These are phyloP conservation scores for Sphaerulina musiva DNA, from an alignment of 2,329 filamentous ascomycete genomes.

Conservation along the genomic window DNA sequence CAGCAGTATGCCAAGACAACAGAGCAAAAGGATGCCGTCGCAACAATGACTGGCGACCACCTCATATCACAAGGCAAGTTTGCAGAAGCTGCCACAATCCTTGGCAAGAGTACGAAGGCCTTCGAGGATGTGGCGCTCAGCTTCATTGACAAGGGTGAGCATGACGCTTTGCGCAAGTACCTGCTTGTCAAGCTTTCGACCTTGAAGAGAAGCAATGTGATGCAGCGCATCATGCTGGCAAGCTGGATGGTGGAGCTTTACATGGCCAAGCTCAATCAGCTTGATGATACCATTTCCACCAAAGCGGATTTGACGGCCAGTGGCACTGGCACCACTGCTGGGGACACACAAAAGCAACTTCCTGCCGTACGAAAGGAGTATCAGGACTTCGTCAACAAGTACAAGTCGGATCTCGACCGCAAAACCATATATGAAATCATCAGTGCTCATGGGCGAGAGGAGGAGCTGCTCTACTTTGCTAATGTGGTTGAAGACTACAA, in stretches of 20 bases:
- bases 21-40: constrained; percentile 81
- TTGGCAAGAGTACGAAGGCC: constrained; percentile 90
- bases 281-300: constrained; percentile 90
- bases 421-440: constrained; percentile 95
- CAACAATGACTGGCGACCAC: constrained; percentile 85
- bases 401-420: constrained; percentile 80
- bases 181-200: constrained; percentile 74
- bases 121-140: constrained; percentile 92
- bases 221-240: constrained; percentile 93
- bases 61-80: constrained; percentile 75
- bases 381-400: constrained; percentile 76
- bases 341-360: constrained; percentile 65
- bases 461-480: constrained; percentile 86
- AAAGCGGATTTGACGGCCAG: constrained; percentile 66
- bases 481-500: constrained; percentile 85
- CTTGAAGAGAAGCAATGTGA: constrained; percentile 73
- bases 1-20: constrained; percentile 75
- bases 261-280: constrained; percentile 91
- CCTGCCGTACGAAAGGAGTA: constrained; percentile 68
- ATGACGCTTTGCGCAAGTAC: constrained; percentile 86
- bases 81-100: constrained; percentile 78
- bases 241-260: constrained; percentile 94
- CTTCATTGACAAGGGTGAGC: constrained; percentile 83
- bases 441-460: constrained; percentile 87
- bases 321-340: constrained; percentile 47